Percentiles rank a stretch among this genome's conserved stretches.
Conservation (phyloP, 2,329 filamentous ascomycete species). For the Cercospora sojina region DNA sequence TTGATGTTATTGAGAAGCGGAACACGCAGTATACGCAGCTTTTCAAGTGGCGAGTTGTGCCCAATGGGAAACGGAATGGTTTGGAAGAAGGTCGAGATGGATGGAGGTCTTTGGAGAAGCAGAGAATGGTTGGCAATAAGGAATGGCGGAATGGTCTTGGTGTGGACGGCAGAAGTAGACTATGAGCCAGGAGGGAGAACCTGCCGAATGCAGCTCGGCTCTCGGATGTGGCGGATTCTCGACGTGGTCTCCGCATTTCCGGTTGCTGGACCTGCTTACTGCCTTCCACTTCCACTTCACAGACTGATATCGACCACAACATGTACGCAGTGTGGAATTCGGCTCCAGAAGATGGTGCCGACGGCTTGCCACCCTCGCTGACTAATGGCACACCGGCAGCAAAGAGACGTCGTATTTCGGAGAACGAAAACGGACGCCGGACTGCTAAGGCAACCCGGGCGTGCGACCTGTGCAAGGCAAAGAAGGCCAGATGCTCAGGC, state of each 20-base stretch:
- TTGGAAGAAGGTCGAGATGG: slow-evolving; percentile 33
- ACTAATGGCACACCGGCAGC: background rate
- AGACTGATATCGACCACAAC: background rate
- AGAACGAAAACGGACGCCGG: background rate
- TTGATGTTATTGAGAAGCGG: slow-evolving; percentile 29
- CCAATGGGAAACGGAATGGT: slow-evolving; percentile 30
- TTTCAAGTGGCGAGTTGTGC: slow-evolving; percentile 29
- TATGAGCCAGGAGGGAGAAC: background rate
- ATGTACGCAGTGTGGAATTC: background rate
- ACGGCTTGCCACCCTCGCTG: background rate
- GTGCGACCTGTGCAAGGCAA: background rate
- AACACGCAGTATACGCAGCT: slow-evolving; percentile 30
- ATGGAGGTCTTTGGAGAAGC: slow-evolving; percentile 34
- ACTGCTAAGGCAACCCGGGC: background rate
- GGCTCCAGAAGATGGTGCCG: background rate
- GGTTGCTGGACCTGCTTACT: background rate
- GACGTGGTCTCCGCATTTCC: background rate
- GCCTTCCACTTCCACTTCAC: background rate
- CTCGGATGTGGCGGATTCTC: background rate
- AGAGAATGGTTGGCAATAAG: slow-evolving; percentile 27
- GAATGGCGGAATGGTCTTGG: slow-evolving; percentile 22
- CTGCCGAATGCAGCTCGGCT: background rate
- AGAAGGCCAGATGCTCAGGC: background rate
- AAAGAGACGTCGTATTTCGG: background rate
- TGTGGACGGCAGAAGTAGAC: background rate